A percentile compares a stretch with the other conserved stretches of the same genome.
These are phyloP conservation scores for Magnusiomyces fungicola DNA, from an alignment of 1,139 yeast genomes.

Conservation along the genomic window DNA sequence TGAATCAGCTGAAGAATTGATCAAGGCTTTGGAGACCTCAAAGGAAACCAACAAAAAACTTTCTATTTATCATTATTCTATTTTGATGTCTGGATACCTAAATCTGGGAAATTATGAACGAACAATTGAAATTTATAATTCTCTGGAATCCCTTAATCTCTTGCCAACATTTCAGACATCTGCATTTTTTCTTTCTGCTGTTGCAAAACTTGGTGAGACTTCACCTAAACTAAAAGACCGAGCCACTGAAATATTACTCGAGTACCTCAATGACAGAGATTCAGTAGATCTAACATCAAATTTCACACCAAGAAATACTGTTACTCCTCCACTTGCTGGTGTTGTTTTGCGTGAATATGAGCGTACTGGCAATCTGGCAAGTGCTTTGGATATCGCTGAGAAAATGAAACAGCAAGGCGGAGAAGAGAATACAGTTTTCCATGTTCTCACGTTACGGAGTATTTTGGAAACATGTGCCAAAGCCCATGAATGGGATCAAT, in stretches of 20 bases:
- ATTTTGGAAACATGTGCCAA: conserved; percentile 9
- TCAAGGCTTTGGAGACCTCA: conserved; percentile 19
- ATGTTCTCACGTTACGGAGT: conserved; percentile 8
- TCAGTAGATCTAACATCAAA: conserved; percentile 23
- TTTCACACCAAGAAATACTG: conserved; percentile 21
- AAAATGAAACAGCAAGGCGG: conserved; percentile 5
- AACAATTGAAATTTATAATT: conserved; percentile 19
- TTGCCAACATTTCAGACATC: conserved; percentile 23
- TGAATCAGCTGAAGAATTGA: conserved; percentile 18
- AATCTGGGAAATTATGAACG: conserved; percentile 7
- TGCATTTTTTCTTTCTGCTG: conserved; percentile 12
- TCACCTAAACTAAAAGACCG: conserved; percentile 4
- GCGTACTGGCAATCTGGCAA: neutral
- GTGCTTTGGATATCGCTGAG: neutral
- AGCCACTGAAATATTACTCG: conserved; percentile 11
- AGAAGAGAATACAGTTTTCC: conserved; percentile 1
- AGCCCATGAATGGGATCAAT: conserved; percentile 12
- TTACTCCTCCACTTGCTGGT: conserved; percentile 23
- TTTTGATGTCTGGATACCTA: conserved; percentile 23
- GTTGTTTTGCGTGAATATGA: conserved; percentile 7
- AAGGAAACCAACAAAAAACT: too few species aligned
- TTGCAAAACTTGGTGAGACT: conserved; percentile 8
- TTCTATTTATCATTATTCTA: conserved; percentile 26
- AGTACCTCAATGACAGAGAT: conserved; percentile 15
- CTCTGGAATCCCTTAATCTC: conserved; percentile 17